Conservation (phyloP, 139 green algal genomes). For the Chlorella sp. region DNA sequence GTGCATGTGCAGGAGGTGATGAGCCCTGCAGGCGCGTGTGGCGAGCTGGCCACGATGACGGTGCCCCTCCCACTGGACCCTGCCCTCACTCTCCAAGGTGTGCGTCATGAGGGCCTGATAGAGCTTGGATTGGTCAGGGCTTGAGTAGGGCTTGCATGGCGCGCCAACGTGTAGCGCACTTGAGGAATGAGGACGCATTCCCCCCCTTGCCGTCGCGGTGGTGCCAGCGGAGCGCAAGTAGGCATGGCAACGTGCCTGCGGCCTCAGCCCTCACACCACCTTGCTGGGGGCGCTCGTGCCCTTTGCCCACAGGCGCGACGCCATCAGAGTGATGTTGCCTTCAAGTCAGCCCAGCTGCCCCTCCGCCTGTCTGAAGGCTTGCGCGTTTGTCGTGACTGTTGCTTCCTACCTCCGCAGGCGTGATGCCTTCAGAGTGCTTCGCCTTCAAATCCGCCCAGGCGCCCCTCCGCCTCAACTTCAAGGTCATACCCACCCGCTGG, state of each 20-base stretch:
- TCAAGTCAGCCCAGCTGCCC: not conserved
- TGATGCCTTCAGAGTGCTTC: slow-evolving; percentile 66
- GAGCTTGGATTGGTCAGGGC: not conserved
- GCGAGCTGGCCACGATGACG: slow-evolving; percentile 50
- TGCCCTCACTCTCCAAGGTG: slow-evolving; percentile 43
- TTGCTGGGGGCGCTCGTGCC: no score
- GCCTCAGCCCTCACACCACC: no score
- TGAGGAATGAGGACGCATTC: no score
- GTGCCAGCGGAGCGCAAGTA: no score
- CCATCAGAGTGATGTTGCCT: not conserved
- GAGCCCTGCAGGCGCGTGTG: slow-evolving; percentile 43
- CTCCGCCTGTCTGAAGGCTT: not conserved
- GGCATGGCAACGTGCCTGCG: no score
- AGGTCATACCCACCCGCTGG: not conserved
- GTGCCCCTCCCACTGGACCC: slow-evolving; percentile 80
- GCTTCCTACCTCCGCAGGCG: slow-evolving; percentile 16
- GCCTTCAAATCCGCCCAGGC: slow-evolving; percentile 91
- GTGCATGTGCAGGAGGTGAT: slow-evolving; percentile 36
- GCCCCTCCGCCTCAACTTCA: slow-evolving; percentile 53
- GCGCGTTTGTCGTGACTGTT: not conserved
- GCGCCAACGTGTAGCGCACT: not conserved
- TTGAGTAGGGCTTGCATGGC: not conserved
- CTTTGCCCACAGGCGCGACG: not conserved
- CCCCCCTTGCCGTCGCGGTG: no score
- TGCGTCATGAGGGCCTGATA: not conserved